A percentile compares a stretch with the other conserved stretches of the same genome.
phyloP scores from a whole-genome alignment of 208 protist species.

The Cochliopodium minus region DNA sequence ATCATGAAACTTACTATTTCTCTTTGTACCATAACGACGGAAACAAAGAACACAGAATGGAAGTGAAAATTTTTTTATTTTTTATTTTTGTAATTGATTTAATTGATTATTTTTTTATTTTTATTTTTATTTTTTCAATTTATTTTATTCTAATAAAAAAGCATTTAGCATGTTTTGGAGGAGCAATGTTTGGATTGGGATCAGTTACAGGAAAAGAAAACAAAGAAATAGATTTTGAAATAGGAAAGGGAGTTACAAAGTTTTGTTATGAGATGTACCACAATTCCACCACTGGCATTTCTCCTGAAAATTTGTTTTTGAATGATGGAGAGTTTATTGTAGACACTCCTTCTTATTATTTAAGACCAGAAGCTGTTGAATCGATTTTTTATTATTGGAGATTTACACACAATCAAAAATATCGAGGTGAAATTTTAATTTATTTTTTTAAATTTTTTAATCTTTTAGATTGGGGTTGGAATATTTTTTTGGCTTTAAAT shows the following conservation, averaged over 20 bases:
- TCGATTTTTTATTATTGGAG: conserved; percentile 38
- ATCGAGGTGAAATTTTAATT: too few species aligned
- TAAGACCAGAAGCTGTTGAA: conserved; percentile 49
- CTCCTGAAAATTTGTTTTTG: conserved; percentile 34
- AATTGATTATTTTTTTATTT: too few species aligned
- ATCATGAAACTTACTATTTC: background rate
- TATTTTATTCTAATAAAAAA: too few species aligned
- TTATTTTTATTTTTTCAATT: too few species aligned
- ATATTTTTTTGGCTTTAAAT: conserved; percentile 43
- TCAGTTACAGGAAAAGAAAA: too few species aligned
- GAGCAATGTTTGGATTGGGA: conserved; percentile 18
- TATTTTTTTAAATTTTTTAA: too few species aligned
- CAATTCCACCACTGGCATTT: conserved; percentile 24
- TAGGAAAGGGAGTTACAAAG: conserved; percentile 20
- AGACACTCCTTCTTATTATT: conserved; percentile 10
- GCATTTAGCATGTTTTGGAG: conserved; percentile 23
- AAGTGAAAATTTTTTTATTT: too few species aligned
- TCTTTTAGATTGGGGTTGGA: conserved; percentile 54
- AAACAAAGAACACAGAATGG: background rate
- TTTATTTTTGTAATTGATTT: too few species aligned
- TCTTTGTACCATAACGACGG: background rate
- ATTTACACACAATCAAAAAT: conserved; percentile 38
- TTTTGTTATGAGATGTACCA: conserved; percentile 38
- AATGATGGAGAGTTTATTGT: background rate
- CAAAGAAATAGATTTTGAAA: background rate